Conservation (phyloP, 2,329 filamentous ascomycete species). For the Aspergillus amoenus region DNA sequence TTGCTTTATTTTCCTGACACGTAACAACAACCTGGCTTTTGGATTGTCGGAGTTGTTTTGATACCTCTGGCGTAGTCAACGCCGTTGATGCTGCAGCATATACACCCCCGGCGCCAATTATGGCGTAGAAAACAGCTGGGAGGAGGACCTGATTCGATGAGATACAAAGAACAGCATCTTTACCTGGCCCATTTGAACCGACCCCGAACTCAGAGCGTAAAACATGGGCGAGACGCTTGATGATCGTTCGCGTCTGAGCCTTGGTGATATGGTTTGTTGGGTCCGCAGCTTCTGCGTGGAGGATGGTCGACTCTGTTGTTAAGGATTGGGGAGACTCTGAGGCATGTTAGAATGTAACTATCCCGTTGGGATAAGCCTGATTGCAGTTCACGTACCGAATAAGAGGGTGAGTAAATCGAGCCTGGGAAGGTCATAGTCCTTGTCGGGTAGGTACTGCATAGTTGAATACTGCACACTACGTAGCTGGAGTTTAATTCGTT, state of each 20-base stretch:
- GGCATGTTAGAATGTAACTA: not conserved
- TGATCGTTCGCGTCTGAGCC: slow-evolving; percentile 48
- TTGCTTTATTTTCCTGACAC: slow-evolving; percentile 32
- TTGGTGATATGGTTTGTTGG: slow-evolving; percentile 57
- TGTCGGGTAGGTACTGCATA: slow-evolving; percentile 18
- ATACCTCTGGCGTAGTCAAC: slow-evolving; percentile 39
- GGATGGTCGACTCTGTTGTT: slow-evolving; percentile 47
- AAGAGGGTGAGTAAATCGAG: slow-evolving; percentile 15
- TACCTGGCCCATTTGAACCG: slow-evolving; percentile 48
- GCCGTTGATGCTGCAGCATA: slow-evolving; percentile 55
- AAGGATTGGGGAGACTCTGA: slow-evolving; percentile 12
- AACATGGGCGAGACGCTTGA: slow-evolving; percentile 55
- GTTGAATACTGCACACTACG: not conserved
- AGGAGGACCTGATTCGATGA: slow-evolving; percentile 58
- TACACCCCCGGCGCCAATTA: slow-evolving; percentile 60
- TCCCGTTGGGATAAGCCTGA: not conserved
- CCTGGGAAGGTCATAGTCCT: slow-evolving; percentile 14
- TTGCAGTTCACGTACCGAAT: slow-evolving; percentile 4
- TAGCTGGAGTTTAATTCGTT: not conserved
- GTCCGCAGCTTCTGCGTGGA: slow-evolving; percentile 60
- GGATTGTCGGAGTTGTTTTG: slow-evolving; percentile 11
- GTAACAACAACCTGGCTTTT: slow-evolving; percentile 10
- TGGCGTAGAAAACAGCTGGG: slow-evolving; percentile 54
- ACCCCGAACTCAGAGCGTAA: slow-evolving; percentile 56
- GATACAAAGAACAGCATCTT: slow-evolving; percentile 58